phyloP scores from a whole-genome alignment of 2,329 filamentous ascomycete species.

The Tolypocladium amazonense region DNA sequence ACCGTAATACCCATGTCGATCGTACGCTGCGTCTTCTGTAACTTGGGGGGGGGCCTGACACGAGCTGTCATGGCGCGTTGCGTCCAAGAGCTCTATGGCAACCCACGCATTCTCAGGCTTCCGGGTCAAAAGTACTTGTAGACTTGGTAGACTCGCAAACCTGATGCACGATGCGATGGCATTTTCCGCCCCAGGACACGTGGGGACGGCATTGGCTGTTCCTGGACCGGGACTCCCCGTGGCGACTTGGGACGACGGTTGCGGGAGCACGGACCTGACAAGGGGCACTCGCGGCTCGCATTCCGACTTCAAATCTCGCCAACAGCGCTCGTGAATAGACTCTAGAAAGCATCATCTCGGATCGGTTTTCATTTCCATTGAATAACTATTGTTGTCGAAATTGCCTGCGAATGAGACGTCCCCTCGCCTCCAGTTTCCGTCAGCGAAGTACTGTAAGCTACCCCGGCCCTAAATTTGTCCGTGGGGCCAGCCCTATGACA shows the following conservation, averaged over 20 bases:
- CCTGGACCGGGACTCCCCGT: neutral
- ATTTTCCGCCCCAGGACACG: constrained; percentile 1
- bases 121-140: too few species aligned
- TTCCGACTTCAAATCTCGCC: neutral
- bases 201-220: constrained; percentile 3
- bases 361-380: neutral
- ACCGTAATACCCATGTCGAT: neutral
- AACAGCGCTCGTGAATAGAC: neutral
- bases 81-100: neutral
- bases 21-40: neutral
- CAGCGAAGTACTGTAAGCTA: too few species aligned
- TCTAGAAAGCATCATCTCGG: neutral
- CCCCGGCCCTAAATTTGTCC: neutral
- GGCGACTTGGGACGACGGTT: neutral
- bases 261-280: neutral
- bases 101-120: neutral
- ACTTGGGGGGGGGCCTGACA: neutral
- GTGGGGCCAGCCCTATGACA: neutral
- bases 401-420: neutral
- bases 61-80: neutral
- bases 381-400: neutral
- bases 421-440: neutral
- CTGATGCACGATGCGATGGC: neutral
- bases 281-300: neutral
- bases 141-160: neutral